phyloP scores from a whole-genome alignment of 352 stramenopile genomes.

The Peronosclerospora sorghi region DNA sequence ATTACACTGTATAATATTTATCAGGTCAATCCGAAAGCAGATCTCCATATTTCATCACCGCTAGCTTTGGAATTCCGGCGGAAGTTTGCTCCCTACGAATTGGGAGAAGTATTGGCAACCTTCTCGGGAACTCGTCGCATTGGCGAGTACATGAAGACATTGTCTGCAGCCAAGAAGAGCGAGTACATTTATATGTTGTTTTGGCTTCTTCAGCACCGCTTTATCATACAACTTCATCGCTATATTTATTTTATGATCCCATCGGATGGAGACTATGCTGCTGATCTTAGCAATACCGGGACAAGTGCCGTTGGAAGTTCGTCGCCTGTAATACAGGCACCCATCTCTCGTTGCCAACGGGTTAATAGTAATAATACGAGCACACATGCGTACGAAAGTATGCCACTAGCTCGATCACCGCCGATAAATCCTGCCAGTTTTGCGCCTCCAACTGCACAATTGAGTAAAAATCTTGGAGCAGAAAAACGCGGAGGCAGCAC shows the following conservation, averaged over 20 bases:
- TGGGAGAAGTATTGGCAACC: slow-evolving; percentile 60
- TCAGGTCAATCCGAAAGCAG: slow-evolving; percentile 52
- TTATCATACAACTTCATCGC: slow-evolving; percentile 73
- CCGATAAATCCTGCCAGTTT: slow-evolving; percentile 16
- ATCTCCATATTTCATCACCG: slow-evolving; percentile 36
- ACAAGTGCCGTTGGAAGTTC: slow-evolving; percentile 16
- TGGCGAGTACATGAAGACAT: slow-evolving; percentile 71
- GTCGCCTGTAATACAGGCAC: slow-evolving; percentile 23
- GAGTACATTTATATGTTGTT: slow-evolving; percentile 85
- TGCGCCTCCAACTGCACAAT: slow-evolving; percentile 8
- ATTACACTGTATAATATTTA: slow-evolving; percentile 85
- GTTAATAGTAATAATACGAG: slow-evolving; percentile 22
- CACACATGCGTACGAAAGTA: slow-evolving; percentile 12
- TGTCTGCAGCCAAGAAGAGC: slow-evolving; percentile 50
- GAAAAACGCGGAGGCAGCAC: slow-evolving; percentile 5
- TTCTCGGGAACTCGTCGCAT: slow-evolving; percentile 62
- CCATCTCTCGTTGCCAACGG: slow-evolving; percentile 15
- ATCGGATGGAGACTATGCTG: slow-evolving; percentile 39
- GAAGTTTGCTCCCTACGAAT: slow-evolving; percentile 57
- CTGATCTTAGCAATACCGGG: slow-evolving; percentile 11
- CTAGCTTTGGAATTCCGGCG: slow-evolving; percentile 60
- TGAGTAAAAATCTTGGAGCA: slow-evolving; percentile 3
- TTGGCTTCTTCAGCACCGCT: slow-evolving; percentile 77
- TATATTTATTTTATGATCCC: slow-evolving; percentile 85
- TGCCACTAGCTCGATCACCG: slow-evolving; percentile 17